These are phyloP conservation scores for Mucor sp. DNA, from an alignment of 371 early-diverging fungal species.

Conservation along the genomic window DNA sequence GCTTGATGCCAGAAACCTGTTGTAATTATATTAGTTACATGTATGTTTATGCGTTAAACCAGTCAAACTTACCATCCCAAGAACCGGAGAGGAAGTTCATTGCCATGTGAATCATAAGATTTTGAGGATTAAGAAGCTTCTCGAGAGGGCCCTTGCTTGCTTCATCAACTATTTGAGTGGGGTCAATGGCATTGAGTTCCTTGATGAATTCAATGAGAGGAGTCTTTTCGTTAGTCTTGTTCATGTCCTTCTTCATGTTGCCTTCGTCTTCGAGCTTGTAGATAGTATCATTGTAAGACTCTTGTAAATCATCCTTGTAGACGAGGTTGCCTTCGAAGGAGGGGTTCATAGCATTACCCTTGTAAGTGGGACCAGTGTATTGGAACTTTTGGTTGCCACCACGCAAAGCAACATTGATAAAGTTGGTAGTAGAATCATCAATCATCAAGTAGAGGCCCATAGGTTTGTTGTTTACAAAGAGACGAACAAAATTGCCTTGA, in stretches of 20 bases:
- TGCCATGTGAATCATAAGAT: constrained; percentile 47
- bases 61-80: constrained; percentile 37
- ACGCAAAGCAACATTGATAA: constrained; percentile 43
- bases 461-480: constrained; percentile 52
- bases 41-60: too few species aligned
- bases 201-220: constrained; percentile 32
- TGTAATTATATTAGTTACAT: too few species aligned
- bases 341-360: constrained; percentile 37
- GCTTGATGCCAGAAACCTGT: constrained; percentile 43
- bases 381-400: constrained; percentile 33
- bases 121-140: constrained; percentile 31
- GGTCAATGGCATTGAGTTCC: constrained; percentile 23
- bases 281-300: constrained; percentile 33
- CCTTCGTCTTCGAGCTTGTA: constrained; percentile 41
- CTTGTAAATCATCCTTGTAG: constrained; percentile 34
- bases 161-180: constrained; percentile 26
- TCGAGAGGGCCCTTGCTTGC: constrained; percentile 34
- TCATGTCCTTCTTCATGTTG: constrained; percentile 13
- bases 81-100: constrained; percentile 50
- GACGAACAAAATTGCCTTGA: constrained; percentile 52
- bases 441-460: constrained; percentile 56
- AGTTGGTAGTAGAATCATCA: constrained; percentile 55
- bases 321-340: constrained; percentile 36
- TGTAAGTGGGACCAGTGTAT: constrained; percentile 38
- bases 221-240: constrained; percentile 19